phyloP scores from a whole-genome alignment of 768 basidiomycete species.

The Xerocomus potaroensis region DNA sequence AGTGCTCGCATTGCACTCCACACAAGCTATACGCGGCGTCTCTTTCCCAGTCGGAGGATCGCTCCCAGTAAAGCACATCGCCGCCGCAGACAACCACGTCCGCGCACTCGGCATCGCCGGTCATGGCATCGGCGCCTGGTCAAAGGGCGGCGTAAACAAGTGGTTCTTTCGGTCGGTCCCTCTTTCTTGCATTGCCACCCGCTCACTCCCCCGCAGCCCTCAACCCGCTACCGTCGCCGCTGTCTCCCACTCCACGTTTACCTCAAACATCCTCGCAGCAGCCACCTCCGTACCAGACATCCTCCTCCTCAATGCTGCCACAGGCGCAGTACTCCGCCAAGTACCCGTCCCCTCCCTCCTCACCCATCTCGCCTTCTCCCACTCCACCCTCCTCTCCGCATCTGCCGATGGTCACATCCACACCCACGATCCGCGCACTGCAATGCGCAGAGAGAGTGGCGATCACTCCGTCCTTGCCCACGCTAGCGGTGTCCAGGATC shows the following conservation, averaged over 20 bases:
- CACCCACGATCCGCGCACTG: conserved; percentile 65
- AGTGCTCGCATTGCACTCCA: conserved; percentile 63
- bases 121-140: conserved; percentile 72
- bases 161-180: conserved; percentile 63
- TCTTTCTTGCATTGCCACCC: not conserved
- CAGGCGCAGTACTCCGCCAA: conserved; percentile 60
- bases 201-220: conserved; percentile 29
- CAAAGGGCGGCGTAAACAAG: conserved; percentile 80
- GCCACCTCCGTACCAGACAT: conserved; percentile 60
- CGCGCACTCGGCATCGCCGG: conserved; percentile 57
- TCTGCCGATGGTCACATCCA: conserved; percentile 72
- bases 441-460: conserved; percentile 42
- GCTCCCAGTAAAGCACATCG: conserved; percentile 68
- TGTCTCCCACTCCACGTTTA: conserved; percentile 44
- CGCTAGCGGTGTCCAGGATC: conserved; percentile 73
- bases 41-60: conserved; percentile 67
- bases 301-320: conserved; percentile 67
- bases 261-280: conserved; percentile 55
- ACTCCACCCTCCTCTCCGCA: conserved; percentile 62
- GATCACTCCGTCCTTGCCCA: conserved; percentile 73
- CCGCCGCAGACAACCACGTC: conserved; percentile 76
- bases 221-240: conserved; percentile 33
- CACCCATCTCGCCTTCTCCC: conserved; percentile 63
- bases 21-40: conserved; percentile 62
- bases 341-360: conserved; percentile 52